phyloP scores from a whole-genome alignment of 495 filamentous ascomycete species.

The Hypomontagnella submonticulosa region DNA sequence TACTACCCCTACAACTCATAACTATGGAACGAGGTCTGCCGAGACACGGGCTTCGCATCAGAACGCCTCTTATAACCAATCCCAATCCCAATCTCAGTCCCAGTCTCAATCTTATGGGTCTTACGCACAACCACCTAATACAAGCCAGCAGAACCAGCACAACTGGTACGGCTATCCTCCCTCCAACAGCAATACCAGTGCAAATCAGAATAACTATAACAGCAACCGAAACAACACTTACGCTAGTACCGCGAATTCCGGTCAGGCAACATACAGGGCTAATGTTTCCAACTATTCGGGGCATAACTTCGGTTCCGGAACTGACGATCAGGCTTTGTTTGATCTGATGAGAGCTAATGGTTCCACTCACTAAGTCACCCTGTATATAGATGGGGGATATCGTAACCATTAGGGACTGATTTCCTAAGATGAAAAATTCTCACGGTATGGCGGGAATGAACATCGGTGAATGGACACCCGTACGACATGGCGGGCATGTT shows the following conservation, averaged over 20 bases:
- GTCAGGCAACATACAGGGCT: conserved; percentile 33
- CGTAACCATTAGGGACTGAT: too few relatives aligned
- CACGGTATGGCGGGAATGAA: neutral
- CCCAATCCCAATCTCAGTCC: conserved; percentile 19
- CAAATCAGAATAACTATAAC: conserved; percentile 33
- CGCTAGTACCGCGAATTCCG: conserved; percentile 13
- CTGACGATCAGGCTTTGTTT: conserved; percentile 45
- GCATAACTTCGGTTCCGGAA: conserved; percentile 31
- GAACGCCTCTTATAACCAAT: conserved; percentile 37
- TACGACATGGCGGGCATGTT: too few relatives aligned
- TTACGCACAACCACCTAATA: conserved; percentile 37
- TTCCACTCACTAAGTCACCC: conserved; percentile 32
- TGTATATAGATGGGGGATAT: neutral
- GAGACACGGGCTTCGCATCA: conserved; percentile 21
- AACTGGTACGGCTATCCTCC: conserved; percentile 42
- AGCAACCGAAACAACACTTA: conserved; percentile 37
- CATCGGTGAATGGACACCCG: neutral
- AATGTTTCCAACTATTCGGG: conserved; percentile 32
- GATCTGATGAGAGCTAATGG: conserved; percentile 37
- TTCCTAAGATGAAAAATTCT: too few relatives aligned
- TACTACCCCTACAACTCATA: conserved; percentile 28
- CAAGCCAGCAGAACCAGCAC: conserved; percentile 39
- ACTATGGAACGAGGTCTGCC: conserved; percentile 34
- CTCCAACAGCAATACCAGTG: conserved; percentile 24
- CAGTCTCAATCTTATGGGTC: conserved; percentile 41